These are phyloP conservation scores for Xerocomus spinulosus DNA, from an alignment of 768 basidiomycete species.

Conservation along the genomic window DNA sequence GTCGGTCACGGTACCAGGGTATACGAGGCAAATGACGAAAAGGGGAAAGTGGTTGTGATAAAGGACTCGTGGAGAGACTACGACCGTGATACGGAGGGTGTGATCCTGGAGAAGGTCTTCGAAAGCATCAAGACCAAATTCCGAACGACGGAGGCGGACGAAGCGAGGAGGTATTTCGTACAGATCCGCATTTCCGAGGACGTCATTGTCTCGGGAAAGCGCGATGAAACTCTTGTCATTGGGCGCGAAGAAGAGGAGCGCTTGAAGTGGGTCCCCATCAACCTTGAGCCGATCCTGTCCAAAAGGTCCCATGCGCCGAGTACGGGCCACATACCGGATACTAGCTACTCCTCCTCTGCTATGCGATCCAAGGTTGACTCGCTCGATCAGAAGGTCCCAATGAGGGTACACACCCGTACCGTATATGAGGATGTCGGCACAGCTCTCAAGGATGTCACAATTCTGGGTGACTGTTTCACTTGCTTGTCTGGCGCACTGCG, in stretches of 20 bases:
- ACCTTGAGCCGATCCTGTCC: neutral
- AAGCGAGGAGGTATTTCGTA: neutral
- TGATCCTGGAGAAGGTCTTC: neutral
- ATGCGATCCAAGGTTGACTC: neutral
- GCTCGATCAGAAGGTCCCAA: neutral
- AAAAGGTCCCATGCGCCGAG: too few species aligned
- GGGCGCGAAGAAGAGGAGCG: neutral
- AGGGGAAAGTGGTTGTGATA: neutral
- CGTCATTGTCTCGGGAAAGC: neutral
- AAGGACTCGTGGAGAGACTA: slow-evolving; percentile 12
- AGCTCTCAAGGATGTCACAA: neutral
- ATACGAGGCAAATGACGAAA: slow-evolving; percentile 1
- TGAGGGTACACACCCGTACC: neutral
- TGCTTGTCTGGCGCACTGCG: neutral
- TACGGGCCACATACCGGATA: too few species aligned
- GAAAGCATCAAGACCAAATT: neutral
- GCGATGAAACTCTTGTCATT: neutral
- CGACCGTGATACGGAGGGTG: neutral
- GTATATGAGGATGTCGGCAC: neutral
- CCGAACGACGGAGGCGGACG: neutral
- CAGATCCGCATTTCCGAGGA: neutral
- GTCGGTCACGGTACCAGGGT: neutral
- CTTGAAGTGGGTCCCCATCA: neutral
- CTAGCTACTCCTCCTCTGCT: too few species aligned
- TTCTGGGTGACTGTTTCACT: neutral